Conservation (phyloP, 768 basidiomycete species). For the Dendrothele bispora region DNA sequence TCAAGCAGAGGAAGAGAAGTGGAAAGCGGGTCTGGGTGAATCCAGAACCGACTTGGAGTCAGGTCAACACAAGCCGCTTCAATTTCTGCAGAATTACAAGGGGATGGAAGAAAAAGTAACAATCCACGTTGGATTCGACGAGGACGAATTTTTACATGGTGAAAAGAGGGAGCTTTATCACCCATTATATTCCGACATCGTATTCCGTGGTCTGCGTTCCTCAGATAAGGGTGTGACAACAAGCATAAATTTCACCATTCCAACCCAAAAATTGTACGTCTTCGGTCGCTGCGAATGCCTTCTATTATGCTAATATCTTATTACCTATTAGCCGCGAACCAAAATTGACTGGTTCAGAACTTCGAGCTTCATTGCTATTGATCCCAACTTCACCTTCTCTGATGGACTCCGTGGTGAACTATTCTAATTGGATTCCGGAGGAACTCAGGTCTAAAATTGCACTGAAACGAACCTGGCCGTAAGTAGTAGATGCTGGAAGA, state of each 20-base stretch:
- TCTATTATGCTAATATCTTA: no score
- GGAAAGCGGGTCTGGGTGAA: not conserved
- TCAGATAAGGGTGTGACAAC: conserved; percentile 19
- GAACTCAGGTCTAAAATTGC: not conserved
- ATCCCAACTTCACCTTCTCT: conserved; percentile 9
- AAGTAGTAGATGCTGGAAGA: no score
- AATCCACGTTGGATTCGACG: not conserved
- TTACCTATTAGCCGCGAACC: no score
- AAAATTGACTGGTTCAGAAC: no score
- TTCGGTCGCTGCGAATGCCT: not conserved
- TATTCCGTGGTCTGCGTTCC: conserved; percentile 21
- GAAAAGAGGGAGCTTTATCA: conserved; percentile 12
- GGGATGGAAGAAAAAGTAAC: not conserved
- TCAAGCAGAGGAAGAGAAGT: conserved; percentile 13
- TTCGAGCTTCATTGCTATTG: no score
- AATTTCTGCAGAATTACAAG: not conserved
- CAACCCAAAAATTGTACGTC: conserved; percentile 19
- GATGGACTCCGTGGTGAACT: not conserved
- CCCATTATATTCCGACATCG: conserved; percentile 23
- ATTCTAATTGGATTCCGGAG: conserved; percentile 4
- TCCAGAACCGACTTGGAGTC: not conserved
- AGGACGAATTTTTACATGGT: not conserved
- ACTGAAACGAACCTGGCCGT: conserved; percentile 1
- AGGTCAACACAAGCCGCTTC: no score
- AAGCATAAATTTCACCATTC: conserved; percentile 22